Evolutionary conservation across 179 eudicot species (phyloP), one percentile per base, ranked within the genome.

Genomic region (Monotropa hypopitys): DNA sequence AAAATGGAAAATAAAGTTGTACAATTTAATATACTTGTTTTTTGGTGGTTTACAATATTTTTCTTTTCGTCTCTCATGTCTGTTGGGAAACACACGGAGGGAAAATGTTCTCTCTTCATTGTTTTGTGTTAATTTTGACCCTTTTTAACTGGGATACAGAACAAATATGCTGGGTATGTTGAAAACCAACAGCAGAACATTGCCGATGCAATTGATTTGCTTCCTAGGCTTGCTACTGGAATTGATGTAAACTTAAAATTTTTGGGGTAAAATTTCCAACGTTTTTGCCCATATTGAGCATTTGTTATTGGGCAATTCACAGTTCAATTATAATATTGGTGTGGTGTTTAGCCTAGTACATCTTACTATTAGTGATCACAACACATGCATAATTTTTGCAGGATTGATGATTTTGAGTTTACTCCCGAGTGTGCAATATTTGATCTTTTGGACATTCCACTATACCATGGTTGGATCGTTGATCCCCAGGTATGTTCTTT

Each of bases 391-490:
- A 12, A 33, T 43, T 79, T 53, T 82, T 80, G 81, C 88, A 94
- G 98, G 86, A 90, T 94, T 83, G 87, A 85, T 88, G 98, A 92
- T 82, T 94, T 94, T 84, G 98, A 94, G 84, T 94, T 94, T 82
- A 94, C 98, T 62, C 88, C 75, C 1, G 98, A 94, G 88, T 94
- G 96, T 82, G 92, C 98, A 67, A 94, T 94, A 81, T 94, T 92
- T 83, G 96, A 94, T 84, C 88, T 94, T 69, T 74, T 94, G 86
- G 97, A 88, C 80, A 94, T 94, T 78, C 96, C 98, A n/a, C 86
- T 94, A n/a, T 94, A 89, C 79, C 97, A 94, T 85, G 98, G 98
- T 70, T 94, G 98, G 98, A 85, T 94, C 74, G 89, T 94, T 83
- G 98, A 94, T 88, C 93, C 96, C 46, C 96, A 94, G 96, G 98